These are phyloP conservation scores for Trebouxia sp. DNA, from an alignment of 139 green algal species.

Conservation along the genomic window DNA sequence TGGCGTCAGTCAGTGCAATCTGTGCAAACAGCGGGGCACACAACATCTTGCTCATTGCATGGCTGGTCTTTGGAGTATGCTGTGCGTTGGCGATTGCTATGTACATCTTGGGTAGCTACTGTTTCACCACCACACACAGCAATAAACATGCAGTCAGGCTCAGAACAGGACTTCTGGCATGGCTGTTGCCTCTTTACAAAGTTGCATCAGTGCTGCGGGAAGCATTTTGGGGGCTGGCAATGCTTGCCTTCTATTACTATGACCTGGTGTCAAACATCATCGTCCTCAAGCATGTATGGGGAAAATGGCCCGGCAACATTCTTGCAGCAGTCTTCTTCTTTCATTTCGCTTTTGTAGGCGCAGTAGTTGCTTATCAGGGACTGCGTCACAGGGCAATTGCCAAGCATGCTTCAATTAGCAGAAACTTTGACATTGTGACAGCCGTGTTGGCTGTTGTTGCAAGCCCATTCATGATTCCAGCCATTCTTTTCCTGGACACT, in stretches of 20 bases:
- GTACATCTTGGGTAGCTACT: too few relatives aligned
- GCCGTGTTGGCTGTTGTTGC: too few relatives aligned
- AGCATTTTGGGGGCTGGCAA: not conserved
- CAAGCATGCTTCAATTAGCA: too few relatives aligned
- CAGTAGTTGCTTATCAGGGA: not conserved
- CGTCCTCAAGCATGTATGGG: not conserved
- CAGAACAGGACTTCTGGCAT: too few relatives aligned
- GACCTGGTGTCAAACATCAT: not conserved
- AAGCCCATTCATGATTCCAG: too few relatives aligned
- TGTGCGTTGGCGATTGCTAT: not conserved
- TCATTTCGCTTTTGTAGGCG: not conserved
- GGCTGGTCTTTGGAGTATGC: not conserved
- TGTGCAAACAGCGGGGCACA: not conserved
- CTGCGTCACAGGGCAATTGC: too few relatives aligned
- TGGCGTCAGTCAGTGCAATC: not conserved
- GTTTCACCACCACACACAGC: too few relatives aligned
- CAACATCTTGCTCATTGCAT: not conserved
- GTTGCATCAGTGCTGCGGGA: not conserved
- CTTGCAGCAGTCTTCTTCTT: not conserved
- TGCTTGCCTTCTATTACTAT: not conserved
- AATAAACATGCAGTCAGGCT: too few relatives aligned
- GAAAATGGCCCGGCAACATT: not conserved
- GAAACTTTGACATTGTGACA: too few relatives aligned
- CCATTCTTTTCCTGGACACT: too few relatives aligned
- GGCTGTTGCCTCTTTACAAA: not conserved